Evolutionary conservation across 2,329 filamentous ascomycete genomes (phyloP).

Genomic region (Sporothrix mexicana): DNA sequence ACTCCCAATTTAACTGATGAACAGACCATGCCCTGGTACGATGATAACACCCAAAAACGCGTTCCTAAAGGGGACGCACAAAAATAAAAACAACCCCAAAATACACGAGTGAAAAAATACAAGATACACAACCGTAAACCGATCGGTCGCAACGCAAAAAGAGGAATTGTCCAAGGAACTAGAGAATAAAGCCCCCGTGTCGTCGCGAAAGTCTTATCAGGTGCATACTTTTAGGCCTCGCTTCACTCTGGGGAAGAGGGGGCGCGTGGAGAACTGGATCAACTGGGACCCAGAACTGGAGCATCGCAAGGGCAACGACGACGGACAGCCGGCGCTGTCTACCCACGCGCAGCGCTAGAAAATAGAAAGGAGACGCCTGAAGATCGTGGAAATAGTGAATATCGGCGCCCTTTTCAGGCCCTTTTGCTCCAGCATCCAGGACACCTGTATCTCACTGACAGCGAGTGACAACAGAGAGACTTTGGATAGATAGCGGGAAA

Average conservation of each 20-base stretch:
- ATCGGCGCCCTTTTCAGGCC: neutral
- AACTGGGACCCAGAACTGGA: neutral
- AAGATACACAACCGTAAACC: neutral
- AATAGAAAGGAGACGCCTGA: neutral
- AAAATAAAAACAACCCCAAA: conserved; percentile 15
- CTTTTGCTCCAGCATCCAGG: neutral
- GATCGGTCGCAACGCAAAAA: neutral
- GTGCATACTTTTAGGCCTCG: conserved; percentile 17
- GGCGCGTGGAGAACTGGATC: conserved; percentile 27
- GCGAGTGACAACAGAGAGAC: neutral
- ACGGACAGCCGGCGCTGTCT: conserved; percentile 14
- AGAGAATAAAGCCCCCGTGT: conserved; percentile 5
- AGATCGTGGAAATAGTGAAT: neutral
- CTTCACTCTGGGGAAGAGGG: conserved; percentile 26
- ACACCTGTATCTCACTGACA: neutral
- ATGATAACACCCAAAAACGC: conserved; percentile 1
- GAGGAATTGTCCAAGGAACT: conserved; percentile 21
- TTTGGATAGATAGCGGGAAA: neutral
- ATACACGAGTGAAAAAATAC: neutral
- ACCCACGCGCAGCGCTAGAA: conserved; percentile 23
- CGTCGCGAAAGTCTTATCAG: conserved; percentile 31
- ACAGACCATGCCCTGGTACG: conserved; percentile 18
- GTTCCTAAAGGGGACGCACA: conserved; percentile 26
- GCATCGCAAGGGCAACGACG: neutral
- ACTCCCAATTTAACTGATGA: conserved; percentile 15